These are phyloP conservation scores for Asterophora lycoperdoides DNA, from an alignment of 768 basidiomycete genomes.

Conservation along the genomic window DNA sequence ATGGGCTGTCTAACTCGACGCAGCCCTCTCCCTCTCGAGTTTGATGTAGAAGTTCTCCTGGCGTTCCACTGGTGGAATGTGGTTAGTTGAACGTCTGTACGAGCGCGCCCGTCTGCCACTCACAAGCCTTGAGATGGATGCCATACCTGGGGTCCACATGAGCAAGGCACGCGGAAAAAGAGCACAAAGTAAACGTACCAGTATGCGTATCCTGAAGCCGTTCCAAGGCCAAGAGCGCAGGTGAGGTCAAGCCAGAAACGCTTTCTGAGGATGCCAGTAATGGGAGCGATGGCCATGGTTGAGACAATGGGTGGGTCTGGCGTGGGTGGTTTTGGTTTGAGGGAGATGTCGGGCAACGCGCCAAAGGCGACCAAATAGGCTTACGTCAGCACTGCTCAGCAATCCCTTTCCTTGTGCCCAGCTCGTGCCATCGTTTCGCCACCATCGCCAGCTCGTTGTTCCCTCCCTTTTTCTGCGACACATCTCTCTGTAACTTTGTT, in stretches of 20 bases:
- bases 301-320: conserved; percentile 13
- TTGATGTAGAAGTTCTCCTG: conserved; percentile 87
- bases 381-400: conserved; percentile 20
- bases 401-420: conserved; percentile 24
- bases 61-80: conserved; percentile 53
- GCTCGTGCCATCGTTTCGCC: conserved; percentile 21
- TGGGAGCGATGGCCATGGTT: conserved; percentile 82
- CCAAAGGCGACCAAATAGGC: conserved; percentile 18
- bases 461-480: conserved; percentile 20
- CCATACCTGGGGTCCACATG: conserved; percentile 66
- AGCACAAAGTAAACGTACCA: conserved; percentile 52
- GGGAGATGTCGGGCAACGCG: conserved; percentile 35
- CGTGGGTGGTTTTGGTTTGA: conserved; percentile 23
- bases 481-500: conserved; percentile 11
- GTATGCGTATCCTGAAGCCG: conserved; percentile 70
- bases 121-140: conserved; percentile 69
- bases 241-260: conserved; percentile 83
- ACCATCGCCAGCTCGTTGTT: conserved; percentile 19
- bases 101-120: conserved; percentile 30
- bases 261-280: conserved; percentile 92
- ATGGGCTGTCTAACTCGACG: conserved; percentile 12
- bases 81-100: neutral
- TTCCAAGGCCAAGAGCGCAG: conserved; percentile 70
- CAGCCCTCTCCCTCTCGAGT: conserved; percentile 61
- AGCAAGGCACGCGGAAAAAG: conserved; percentile 12